Evolutionary conservation across 805 yeast species (phyloP).

Genomic region (Candida nemodendra): DNA sequence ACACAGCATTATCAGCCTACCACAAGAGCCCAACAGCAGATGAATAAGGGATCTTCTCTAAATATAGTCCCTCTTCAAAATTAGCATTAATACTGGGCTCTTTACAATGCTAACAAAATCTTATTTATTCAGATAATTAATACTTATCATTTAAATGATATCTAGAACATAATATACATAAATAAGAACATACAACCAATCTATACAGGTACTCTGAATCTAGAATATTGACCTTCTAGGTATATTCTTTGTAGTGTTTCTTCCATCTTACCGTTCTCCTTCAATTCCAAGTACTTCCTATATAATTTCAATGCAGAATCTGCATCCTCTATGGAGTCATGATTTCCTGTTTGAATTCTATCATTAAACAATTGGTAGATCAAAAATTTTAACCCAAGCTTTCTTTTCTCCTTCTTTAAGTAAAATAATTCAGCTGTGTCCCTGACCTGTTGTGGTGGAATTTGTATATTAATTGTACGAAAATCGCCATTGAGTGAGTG

Average conservation of each 20-base stretch:
- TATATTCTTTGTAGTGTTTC: slow-evolving; percentile 64
- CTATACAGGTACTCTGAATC: slow-evolving; percentile 49
- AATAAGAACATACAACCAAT: neutral
- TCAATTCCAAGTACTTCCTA: slow-evolving; percentile 65
- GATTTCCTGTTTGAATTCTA: slow-evolving; percentile 87
- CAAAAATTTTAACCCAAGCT: slow-evolving; percentile 78
- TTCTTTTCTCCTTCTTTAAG: slow-evolving; percentile 71
- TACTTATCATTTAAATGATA: no score
- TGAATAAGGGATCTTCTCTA: slow-evolving; percentile 15
- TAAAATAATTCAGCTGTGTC: slow-evolving; percentile 85
- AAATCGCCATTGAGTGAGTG: slow-evolving; percentile 92
- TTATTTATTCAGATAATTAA: no score
- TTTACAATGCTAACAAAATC: no score
- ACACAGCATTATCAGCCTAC: slow-evolving; percentile 26
- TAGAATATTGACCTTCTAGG: slow-evolving; percentile 58
- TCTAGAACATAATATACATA: slow-evolving; percentile 3
- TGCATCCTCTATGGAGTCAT: slow-evolving; percentile 97
- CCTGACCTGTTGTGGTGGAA: slow-evolving; percentile 80
- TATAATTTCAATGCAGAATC: slow-evolving; percentile 77
- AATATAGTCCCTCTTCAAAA: slow-evolving; percentile 24
- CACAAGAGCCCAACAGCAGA: slow-evolving; percentile 32
- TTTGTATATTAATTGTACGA: slow-evolving; percentile 86
- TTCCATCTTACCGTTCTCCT: slow-evolving; percentile 58
- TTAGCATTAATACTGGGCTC: neutral
- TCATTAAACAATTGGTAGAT: slow-evolving; percentile 75